phyloP scores from a whole-genome alignment of 371 early-diverging fungal species.

The Thermomucor indicae-seudaticae region DNA sequence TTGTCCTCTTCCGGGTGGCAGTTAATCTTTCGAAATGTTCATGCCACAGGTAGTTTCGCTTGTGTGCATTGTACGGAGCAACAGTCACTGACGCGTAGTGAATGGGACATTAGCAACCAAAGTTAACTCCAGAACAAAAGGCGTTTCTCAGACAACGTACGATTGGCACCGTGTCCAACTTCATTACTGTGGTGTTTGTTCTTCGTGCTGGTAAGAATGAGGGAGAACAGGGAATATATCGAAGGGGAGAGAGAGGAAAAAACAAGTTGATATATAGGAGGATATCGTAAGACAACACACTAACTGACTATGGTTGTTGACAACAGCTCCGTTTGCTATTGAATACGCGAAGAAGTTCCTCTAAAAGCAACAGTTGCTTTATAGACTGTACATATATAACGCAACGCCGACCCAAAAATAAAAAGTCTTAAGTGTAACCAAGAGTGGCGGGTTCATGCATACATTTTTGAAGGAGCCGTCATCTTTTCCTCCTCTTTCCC shows the following conservation, averaged over 20 bases:
- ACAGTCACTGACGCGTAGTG: slow-evolving; percentile 10
- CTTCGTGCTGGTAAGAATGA: slow-evolving; percentile 46
- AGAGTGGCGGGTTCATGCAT: no score
- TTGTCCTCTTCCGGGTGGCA: no score
- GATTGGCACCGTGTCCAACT: slow-evolving; percentile 38
- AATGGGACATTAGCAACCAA: slow-evolving; percentile 31
- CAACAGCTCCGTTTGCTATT: slow-evolving; percentile 43
- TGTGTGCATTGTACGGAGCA: neutral
- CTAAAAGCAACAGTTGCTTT: no score
- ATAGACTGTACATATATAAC: no score
- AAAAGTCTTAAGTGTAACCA: no score
- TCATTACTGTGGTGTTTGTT: slow-evolving; percentile 32
- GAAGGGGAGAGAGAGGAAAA: neutral
- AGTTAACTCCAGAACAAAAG: slow-evolving; percentile 48
- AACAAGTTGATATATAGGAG: no score
- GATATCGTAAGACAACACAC: neutral
- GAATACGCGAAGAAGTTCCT: slow-evolving; percentile 43
- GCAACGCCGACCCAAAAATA: no score
- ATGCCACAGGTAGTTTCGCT: slow-evolving; percentile 17
- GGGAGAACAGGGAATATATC: neutral
- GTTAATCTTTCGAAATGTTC: no score
- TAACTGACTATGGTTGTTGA: neutral
- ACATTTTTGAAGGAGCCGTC: no score
- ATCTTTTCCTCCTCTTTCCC: neutral
- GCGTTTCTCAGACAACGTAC: slow-evolving; percentile 42